Base-by-base conservation (phyloP, 75 land plant genomes). In the Selaginella moellendorffii region DNA sequence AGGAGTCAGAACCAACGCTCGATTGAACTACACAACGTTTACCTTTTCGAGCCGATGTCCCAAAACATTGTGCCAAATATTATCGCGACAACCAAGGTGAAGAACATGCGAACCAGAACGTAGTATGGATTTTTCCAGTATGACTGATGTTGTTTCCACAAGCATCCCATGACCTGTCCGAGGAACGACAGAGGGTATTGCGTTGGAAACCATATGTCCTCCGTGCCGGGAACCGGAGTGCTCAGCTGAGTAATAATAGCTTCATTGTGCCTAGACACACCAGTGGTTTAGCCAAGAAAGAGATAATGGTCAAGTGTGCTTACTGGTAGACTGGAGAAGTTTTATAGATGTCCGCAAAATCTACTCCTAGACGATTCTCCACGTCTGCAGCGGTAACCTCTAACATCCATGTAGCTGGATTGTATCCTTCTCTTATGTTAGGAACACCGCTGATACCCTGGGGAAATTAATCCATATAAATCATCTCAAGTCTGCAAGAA, bases 51-150 rank as follows among this genome's bases (percentile, higher is more conserved):
- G 27, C 68, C 68, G 24, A 54, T 1, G 26, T 27, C 27, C 61
- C 61, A 66, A 25, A 66, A 66, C 12, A 66, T 66, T 1, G 68
- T 53, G 62, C 68, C 68, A 66, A 66, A 66, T 19, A 66, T 26
- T 18, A 66, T 2, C 18, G 68, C 68, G 20, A 51, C 61, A 53
- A 52, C 61, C 20, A 66, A 52, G 14, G 68, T 66, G 68, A 52
- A 53, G 22, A 53, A 53, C 5, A 22, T 10, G 2, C 68, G 68
- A n/a, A 66, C 68, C 12, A n/a, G 18, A 26, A 31, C 42, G 62
- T 66, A 66, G 62, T 66, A 26, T 1, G 68, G 68, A 62, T 51
- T 36, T 2, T 51, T 46, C 68, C 68, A 66, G 26, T 66, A 66
- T 53, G 68, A 31, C 61, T 14, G 25, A 26, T 66, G 24, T 53